Evolutionary conservation across 768 basidiomycete species (phyloP).

Genomic region (Myochromella boudieri): DNA sequence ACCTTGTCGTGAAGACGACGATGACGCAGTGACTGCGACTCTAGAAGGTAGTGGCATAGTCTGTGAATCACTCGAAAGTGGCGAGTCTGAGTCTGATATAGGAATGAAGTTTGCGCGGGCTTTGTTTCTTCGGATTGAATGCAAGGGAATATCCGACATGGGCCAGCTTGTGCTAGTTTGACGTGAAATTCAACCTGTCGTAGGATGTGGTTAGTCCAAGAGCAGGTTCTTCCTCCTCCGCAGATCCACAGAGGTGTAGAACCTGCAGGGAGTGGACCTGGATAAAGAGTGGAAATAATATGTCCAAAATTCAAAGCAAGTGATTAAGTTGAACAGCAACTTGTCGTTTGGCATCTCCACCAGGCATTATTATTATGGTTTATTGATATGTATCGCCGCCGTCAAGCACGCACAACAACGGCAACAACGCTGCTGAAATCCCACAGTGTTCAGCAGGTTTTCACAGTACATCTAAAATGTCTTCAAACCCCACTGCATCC

Average conservation of each 20-base stretch:
- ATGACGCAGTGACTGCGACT: conserved; percentile 25
- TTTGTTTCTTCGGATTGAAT: conserved; percentile 53
- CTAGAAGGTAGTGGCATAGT: conserved; percentile 27
- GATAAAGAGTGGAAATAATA: background rate
- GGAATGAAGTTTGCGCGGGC: conserved; percentile 47
- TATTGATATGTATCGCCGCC: conserved; percentile 3
- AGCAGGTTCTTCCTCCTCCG: background rate
- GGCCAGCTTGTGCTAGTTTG: background rate
- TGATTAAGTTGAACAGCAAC: no score
- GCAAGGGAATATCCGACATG: conserved; percentile 77
- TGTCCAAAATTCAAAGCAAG: no score
- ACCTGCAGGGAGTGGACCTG: conserved; percentile 1
- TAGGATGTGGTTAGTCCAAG: no score
- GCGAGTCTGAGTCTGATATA: conserved; percentile 31
- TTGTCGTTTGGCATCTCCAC: no score
- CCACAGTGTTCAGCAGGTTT: background rate
- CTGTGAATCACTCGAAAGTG: conserved; percentile 18
- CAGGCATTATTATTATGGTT: conserved; percentile 9
- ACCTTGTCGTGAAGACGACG: conserved; percentile 22
- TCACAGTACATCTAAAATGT: no score
- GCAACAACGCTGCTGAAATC: background rate
- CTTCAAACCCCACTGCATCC: no score
- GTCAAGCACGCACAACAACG: background rate
- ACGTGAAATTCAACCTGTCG: background rate
- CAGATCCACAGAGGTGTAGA: background rate